Conservation (phyloP, 2,329 filamentous ascomycete genomes). For the Sporothrix variecibatus region DNA sequence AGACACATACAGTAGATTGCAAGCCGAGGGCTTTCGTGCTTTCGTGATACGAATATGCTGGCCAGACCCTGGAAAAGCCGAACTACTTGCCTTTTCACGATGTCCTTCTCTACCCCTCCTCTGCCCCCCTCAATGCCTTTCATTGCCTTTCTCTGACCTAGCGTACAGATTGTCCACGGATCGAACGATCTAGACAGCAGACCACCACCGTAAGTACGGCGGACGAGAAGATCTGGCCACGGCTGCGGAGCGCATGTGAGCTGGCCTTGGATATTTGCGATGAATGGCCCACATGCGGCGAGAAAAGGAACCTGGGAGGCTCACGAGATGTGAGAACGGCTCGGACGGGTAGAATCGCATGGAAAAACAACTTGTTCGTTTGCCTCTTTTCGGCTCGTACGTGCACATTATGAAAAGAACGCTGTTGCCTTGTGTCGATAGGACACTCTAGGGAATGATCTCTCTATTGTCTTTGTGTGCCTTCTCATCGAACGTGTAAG, state of each 20-base stretch:
- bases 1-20: no score
- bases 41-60: background rate
- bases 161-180: background rate
- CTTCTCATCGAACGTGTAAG: background rate
- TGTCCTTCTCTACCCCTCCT: background rate
- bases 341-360: background rate
- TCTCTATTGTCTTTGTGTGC: background rate
- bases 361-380: background rate
- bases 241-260: background rate
- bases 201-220: background rate
- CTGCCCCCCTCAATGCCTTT: background rate
- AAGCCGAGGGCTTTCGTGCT: background rate
- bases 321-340: background rate
- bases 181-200: background rate
- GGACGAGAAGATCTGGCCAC: background rate
- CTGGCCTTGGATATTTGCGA: background rate
- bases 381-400: background rate
- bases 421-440: background rate
- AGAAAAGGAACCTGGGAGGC: background rate
- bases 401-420: background rate
- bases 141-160: background rate
- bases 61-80: background rate
- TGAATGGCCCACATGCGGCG: background rate
- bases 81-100: background rate
- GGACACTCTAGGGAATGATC: background rate